Evolutionary conservation across 192 early-diverging fungal species (phyloP).

Genomic region (Coemansia sp.): DNA sequence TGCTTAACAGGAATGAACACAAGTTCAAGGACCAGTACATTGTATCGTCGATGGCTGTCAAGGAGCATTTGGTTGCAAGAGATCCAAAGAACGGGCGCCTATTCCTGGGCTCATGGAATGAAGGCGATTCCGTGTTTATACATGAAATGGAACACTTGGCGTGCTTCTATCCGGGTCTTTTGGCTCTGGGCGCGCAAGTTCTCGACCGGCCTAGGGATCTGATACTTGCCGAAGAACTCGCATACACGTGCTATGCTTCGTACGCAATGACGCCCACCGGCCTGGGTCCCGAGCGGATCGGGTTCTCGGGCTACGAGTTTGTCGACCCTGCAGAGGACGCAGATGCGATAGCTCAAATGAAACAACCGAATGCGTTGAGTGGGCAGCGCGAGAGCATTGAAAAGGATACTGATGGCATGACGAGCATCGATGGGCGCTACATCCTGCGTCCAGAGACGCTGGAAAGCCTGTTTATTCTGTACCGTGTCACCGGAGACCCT

Average conservation of each 20-base stretch:
- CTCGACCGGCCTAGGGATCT: conserved; percentile 63
- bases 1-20: conserved; percentile 63
- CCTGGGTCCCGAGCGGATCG: conserved; percentile 78
- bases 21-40: conserved; percentile 70
- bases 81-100: conserved; percentile 2
- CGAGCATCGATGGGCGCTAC: conserved; percentile 28
- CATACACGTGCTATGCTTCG: conserved; percentile 73
- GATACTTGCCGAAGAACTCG: conserved; percentile 73
- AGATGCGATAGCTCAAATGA: neutral
- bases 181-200: conserved; percentile 70
- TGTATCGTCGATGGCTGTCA: conserved; percentile 63
- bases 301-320: conserved; percentile 45
- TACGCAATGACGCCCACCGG: conserved; percentile 76
- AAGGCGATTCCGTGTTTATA: conserved; percentile 11
- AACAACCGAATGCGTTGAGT: neutral
- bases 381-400: neutral
- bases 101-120: conserved; percentile 22
- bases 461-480: conserved; percentile 84
- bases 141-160: conserved; percentile 93
- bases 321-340: neutral
- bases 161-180: conserved; percentile 84
- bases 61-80: conserved; percentile 38
- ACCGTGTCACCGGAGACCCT: conserved; percentile 76
- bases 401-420: conserved; percentile 1
- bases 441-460: conserved; percentile 86